A percentile compares a stretch with the other conserved stretches of the same genome.
These are phyloP conservation scores for Solanum tarijense DNA, from an alignment of 257 asterid genomes.

Conservation along the genomic window DNA sequence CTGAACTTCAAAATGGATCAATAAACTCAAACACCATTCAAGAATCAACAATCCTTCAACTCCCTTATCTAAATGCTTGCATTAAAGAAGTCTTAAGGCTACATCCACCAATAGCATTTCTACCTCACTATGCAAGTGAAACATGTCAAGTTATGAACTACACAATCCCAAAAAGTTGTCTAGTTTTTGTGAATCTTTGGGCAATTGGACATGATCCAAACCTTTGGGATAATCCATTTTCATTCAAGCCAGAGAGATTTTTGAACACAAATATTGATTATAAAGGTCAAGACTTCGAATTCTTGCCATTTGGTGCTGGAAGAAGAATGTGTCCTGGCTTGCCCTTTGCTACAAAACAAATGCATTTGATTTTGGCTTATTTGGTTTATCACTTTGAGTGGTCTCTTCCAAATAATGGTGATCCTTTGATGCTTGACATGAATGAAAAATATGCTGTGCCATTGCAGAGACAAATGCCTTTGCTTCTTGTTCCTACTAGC, in stretches of 20 bases:
- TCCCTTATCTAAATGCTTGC: neutral
- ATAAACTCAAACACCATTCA: neutral
- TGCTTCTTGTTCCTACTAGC: no score
- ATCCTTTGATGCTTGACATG: neutral
- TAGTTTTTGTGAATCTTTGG: neutral
- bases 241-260: neutral
- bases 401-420: neutral
- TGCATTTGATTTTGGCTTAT: neutral
- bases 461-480: neutral
- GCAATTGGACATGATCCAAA: neutral
- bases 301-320: neutral
- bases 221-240: neutral
- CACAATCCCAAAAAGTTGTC: neutral
- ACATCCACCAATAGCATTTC: neutral
- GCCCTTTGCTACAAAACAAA: neutral
- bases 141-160: neutral
- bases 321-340: neutral
- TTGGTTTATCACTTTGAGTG: neutral
- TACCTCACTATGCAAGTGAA: neutral
- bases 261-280: neutral
- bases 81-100: neutral
- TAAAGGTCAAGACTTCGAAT: neutral
- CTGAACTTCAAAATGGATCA: neutral
- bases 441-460: neutral
- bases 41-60: neutral